Conservation (phyloP, 2,329 filamentous ascomycete species). For the Ceratocystis ficicola region DNA sequence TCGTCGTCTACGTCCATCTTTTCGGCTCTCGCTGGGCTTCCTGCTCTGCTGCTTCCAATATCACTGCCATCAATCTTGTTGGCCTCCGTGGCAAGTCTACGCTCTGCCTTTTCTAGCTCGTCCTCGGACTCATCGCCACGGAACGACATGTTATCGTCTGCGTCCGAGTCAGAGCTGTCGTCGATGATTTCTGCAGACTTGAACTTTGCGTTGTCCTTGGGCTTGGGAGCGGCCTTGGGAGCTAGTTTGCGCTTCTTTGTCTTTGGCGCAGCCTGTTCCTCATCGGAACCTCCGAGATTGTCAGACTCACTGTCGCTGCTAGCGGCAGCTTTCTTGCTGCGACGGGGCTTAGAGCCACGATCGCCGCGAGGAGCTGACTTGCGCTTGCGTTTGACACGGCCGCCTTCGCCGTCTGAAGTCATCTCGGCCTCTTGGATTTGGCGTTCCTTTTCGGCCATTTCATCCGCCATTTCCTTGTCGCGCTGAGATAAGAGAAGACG, state of each 20-base stretch:
- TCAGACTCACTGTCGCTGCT: conserved; percentile 32
- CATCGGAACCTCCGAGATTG: conserved; percentile 30
- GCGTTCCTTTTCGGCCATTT: conserved; percentile 58
- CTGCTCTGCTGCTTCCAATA: conserved; percentile 10
- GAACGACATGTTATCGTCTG: conserved; percentile 26
- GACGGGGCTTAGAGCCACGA: conserved; percentile 31
- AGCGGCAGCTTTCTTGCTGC: conserved; percentile 48
- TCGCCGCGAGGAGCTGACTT: conserved; percentile 37
- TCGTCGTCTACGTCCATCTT: conserved; percentile 47
- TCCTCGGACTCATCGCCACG: conserved; percentile 26
- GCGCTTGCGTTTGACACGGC: conserved; percentile 67
- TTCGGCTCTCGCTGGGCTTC: conserved; percentile 26
- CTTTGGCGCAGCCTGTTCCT: conserved; percentile 34
- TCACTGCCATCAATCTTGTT: conserved; percentile 7
- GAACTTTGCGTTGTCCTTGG: conserved; percentile 45
- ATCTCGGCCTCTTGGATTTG: conserved; percentile 61
- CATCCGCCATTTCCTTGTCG: conserved; percentile 59
- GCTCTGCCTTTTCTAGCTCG: conserved; percentile 28
- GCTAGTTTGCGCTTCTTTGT: conserved; percentile 51
- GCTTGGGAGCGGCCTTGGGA: conserved; percentile 33
- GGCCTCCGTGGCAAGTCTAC: conserved; percentile 26
- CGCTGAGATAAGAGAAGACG: conserved; percentile 67
- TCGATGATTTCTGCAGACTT: conserved; percentile 75
- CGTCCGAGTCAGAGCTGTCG: conserved; percentile 33
- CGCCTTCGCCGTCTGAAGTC: conserved; percentile 70